These are phyloP conservation scores for Pseudonitzschia pungens DNA, from an alignment of 108 stramenopile genomes.

Conservation along the genomic window DNA sequence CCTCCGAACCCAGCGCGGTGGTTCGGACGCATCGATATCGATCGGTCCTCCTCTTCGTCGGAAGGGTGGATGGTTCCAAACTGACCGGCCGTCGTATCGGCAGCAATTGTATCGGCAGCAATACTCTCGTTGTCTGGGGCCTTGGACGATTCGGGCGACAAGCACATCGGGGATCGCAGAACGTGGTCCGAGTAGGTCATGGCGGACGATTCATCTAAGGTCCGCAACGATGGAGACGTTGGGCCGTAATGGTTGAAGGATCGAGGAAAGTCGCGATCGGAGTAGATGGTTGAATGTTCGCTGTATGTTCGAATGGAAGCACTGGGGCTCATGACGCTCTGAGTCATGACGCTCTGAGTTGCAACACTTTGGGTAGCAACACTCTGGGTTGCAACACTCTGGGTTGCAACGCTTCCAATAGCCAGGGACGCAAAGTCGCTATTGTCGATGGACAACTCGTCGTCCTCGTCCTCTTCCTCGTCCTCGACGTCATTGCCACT, in stretches of 20 bases:
- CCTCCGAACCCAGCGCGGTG: background rate
- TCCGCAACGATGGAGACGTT: background rate
- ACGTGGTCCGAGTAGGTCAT: constrained; percentile 3
- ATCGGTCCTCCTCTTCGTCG: constrained; percentile 7
- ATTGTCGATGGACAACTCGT: background rate
- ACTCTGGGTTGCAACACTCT: too few species aligned
- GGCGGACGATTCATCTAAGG: background rate
- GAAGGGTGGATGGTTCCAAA: background rate
- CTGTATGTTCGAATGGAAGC: background rate
- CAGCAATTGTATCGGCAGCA: background rate
- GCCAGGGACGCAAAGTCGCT: background rate
- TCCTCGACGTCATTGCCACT: background rate
- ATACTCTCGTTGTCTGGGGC: background rate
- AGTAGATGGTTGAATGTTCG: constrained; percentile 1
- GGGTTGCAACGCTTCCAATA: background rate
- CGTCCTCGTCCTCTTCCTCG: background rate
- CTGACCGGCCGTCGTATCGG: background rate
- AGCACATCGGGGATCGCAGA: background rate
- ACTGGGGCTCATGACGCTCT: too few species aligned
- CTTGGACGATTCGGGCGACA: background rate
- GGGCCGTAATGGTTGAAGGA: background rate
- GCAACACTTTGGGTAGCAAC: too few species aligned
- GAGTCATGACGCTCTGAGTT: background rate
- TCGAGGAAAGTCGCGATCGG: background rate
- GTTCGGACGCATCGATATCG: background rate